phyloP scores from a whole-genome alignment of 192 early-diverging fungal genomes.

The Piromyces finnis region DNA sequence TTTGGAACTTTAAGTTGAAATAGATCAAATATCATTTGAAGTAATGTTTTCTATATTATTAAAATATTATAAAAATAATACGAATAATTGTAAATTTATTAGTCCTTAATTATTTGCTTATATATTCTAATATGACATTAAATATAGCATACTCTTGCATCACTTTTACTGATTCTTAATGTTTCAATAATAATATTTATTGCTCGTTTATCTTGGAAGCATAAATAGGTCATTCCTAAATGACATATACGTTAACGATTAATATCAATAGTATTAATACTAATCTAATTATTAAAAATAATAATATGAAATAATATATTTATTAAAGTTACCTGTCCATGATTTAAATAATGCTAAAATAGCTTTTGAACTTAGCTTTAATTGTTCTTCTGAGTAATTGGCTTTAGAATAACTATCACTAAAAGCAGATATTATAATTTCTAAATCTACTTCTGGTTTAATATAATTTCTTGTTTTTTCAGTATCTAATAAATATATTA shows the following conservation, averaged over 20 bases:
- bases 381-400: conserved; percentile 37
- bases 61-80: no score
- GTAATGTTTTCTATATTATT: conserved; percentile 39
- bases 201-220: conserved; percentile 49
- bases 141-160: conserved; percentile 28
- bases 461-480: conserved; percentile 42
- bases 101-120: no score
- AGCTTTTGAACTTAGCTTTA: conserved; percentile 42
- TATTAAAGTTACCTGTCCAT: conserved; percentile 30
- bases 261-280: no score
- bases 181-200: conserved; percentile 51
- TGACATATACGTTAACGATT: no score
- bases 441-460: conserved; percentile 57
- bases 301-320: no score
- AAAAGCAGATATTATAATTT: conserved; percentile 60
- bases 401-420: conserved; percentile 53
- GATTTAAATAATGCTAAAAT: conserved; percentile 46
- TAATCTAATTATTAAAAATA: no score
- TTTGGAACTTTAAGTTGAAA: conserved; percentile 50
- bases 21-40: conserved; percentile 73
- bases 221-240: conserved; percentile 61
- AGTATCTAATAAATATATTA: conserved; percentile 55
- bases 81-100: no score
- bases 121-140: no score
- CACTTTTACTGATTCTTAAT: conserved; percentile 43